phyloP scores from a whole-genome alignment of 2,329 filamentous ascomycete species.

The Aspergillus tubingensis region DNA sequence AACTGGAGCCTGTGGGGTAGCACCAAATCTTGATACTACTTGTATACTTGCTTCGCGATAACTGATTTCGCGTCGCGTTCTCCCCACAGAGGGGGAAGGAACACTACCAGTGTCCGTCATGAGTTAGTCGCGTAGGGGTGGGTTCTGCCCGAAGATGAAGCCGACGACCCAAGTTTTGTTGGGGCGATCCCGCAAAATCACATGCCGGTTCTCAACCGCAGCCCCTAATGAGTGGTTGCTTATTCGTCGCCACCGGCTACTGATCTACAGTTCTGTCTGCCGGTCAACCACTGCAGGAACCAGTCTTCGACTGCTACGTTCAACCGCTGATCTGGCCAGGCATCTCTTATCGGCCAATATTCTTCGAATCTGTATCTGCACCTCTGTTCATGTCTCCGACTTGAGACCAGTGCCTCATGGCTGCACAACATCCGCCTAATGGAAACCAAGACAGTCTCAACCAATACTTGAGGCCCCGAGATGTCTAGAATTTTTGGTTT shows the following conservation, averaged over 20 bases:
- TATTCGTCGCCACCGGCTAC: slow-evolving; percentile 6
- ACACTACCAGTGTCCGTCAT: background rate
- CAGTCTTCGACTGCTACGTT: background rate
- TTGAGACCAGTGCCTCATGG: slow-evolving; percentile 7
- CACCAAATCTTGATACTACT: background rate
- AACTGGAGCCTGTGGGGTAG: background rate
- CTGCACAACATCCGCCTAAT: background rate
- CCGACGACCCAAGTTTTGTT: slow-evolving; percentile 11
- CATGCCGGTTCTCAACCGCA: slow-evolving; percentile 18
- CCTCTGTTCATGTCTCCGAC: background rate
- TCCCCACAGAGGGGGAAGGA: background rate
- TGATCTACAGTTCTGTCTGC: slow-evolving; percentile 9
- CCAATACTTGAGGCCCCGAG: slow-evolving; percentile 16
- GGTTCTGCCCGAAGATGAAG: background rate
- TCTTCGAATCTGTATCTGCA: background rate
- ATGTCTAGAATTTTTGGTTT: slow-evolving; percentile 24
- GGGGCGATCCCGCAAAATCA: slow-evolving; percentile 21
- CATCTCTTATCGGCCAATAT: background rate
- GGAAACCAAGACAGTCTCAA: slow-evolving; percentile 3
- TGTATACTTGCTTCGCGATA: background rate
- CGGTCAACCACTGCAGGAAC: slow-evolving; percentile 1
- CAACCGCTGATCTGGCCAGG: background rate
- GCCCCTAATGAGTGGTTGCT: slow-evolving; percentile 1
- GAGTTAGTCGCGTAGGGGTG: background rate
- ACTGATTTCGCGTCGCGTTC: background rate